A percentile compares a stretch with the other conserved stretches of the same genome.
Evolutionary conservation across 306 rosid genomes (phyloP).

Genomic region (Biancaea sappan): DNA sequence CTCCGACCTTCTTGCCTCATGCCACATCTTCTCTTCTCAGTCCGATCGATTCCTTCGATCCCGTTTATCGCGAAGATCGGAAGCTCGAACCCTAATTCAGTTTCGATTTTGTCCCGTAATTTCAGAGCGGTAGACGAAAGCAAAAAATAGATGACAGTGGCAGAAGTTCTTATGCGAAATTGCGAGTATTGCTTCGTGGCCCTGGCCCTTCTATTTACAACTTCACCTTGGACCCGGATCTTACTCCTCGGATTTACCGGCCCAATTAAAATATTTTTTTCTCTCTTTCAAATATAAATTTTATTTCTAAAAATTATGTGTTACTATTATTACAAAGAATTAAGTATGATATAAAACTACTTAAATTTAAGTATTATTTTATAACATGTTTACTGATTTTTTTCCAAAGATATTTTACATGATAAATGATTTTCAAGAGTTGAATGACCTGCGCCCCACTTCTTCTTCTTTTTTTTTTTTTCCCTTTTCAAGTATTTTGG

Average conservation of each 20-base stretch:
- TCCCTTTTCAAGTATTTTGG: too few relatives aligned
- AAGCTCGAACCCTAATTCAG: constrained; percentile 52
- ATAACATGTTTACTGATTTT: too few relatives aligned
- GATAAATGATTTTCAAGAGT: too few relatives aligned
- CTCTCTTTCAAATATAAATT: too few relatives aligned
- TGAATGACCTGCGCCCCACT: too few relatives aligned
- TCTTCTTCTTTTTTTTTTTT: too few relatives aligned
- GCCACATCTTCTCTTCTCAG: constrained; percentile 69
- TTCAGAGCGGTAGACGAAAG: background rate
- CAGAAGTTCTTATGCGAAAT: background rate
- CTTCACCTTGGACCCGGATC: constrained; percentile 1
- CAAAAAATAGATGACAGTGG: background rate
- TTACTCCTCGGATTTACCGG: background rate
- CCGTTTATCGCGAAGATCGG: background rate
- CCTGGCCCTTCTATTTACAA: background rate
- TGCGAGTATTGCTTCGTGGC: background rate
- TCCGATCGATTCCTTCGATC: background rate
- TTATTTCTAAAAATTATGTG: too few relatives aligned
- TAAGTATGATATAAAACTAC: too few relatives aligned
- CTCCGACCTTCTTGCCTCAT: constrained; percentile 97
- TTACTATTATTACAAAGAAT: too few relatives aligned
- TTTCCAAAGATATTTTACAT: too few relatives aligned
- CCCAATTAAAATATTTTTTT: background rate
- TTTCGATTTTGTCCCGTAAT: background rate
- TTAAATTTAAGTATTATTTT: too few relatives aligned